Conservation (phyloP, 176 grass and related monocot genomes). For the Ananas comosus region DNA sequence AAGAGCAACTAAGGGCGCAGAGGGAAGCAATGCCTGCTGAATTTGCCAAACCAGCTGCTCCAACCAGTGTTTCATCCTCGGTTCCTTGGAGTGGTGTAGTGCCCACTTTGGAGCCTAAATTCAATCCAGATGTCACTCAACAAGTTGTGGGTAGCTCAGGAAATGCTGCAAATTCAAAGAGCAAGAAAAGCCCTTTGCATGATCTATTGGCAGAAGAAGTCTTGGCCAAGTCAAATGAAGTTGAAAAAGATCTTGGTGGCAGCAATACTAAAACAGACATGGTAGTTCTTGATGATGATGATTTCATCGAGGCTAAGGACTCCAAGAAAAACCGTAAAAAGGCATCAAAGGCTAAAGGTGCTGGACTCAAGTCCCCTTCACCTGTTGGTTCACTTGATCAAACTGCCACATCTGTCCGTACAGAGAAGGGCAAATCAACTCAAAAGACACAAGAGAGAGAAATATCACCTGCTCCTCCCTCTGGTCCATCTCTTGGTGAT, state of each 20-base stretch:
- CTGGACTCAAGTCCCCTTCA: constrained; percentile 39
- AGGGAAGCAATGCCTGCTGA: constrained; percentile 33
- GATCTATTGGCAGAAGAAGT: constrained; percentile 93
- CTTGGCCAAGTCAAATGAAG: constrained; percentile 46
- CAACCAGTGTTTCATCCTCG: constrained; percentile 26
- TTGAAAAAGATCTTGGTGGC: constrained; percentile 34
- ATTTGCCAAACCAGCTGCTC: constrained; percentile 15
- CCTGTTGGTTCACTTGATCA: constrained; percentile 41
- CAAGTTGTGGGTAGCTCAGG: constrained; percentile 16
- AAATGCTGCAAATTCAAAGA: constrained; percentile 40
- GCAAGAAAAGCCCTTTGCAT: constrained; percentile 65
- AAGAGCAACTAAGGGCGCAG: constrained; percentile 68
- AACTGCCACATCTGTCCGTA: constrained; percentile 25
- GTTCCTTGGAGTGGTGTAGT: constrained; percentile 54
- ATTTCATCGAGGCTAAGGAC: constrained; percentile 98
- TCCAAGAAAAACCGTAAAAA: constrained; percentile 87
- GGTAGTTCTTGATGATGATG: constrained; percentile 49
- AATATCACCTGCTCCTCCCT: constrained; percentile 44
- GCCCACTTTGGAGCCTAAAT: constrained; percentile 37
- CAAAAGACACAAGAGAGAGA: constrained; percentile 54
- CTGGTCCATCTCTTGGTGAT: constrained; percentile 79
- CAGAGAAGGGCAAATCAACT: constrained; percentile 44
- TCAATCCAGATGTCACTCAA: constrained; percentile 22
- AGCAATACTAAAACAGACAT: constrained; percentile 27
- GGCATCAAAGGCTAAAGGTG: constrained; percentile 57